Evolutionary conservation across 2,329 filamentous ascomycete species (phyloP), one percentile per base, ranked within the genome.

Genomic region (Harringtonia aguacate): DNA sequence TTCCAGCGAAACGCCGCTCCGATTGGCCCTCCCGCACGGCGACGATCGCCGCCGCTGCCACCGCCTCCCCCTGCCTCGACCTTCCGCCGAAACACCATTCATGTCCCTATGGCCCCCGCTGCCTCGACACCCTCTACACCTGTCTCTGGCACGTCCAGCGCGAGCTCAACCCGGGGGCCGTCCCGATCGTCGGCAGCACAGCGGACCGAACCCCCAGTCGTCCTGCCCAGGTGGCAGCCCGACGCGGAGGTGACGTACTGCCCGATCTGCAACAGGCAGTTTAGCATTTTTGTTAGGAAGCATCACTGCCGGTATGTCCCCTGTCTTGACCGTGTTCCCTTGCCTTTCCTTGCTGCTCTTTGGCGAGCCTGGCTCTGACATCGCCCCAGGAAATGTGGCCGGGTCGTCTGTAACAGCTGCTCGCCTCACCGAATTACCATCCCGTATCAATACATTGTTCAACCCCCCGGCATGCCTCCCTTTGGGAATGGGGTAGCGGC

Each of bases 361-460:
- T n/a, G n/a, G n/a, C n/a, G n/a, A n/a, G n/a, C n/a, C n/a, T n/a
- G n/a, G n/a, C n/a, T n/a, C n/a, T n/a, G n/a, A n/a, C n/a, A n/a
- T n/a, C n/a, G n/a, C n/a, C n/a, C n/a, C 31, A 84, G 81, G 53
- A 95, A 95, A 75, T 97, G 90, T 59, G 90, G 90, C 37, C 73
- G 88, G 48, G 89, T 97, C 9, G 90, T 97, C 21, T 97, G 90
- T 62, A 80, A 81, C 46, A 72, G 79, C 18, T 97, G 90, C 65
- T 95, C 90, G 3, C 90, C 90, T 4, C 90, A 97, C 61, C 79
- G 88, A 48, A 97, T 97, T 58, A 94, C 86, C 4, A 95, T 97
- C 50, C 90, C 90, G 1, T 77, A 89, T 51, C 86, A 92, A 58
- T 97, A 86, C 60, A 95, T 97, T 51, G 88, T 95, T 22, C 82